These are phyloP conservation scores for Prunus mira DNA, from an alignment of 306 rosid species.

Conservation along the genomic window DNA sequence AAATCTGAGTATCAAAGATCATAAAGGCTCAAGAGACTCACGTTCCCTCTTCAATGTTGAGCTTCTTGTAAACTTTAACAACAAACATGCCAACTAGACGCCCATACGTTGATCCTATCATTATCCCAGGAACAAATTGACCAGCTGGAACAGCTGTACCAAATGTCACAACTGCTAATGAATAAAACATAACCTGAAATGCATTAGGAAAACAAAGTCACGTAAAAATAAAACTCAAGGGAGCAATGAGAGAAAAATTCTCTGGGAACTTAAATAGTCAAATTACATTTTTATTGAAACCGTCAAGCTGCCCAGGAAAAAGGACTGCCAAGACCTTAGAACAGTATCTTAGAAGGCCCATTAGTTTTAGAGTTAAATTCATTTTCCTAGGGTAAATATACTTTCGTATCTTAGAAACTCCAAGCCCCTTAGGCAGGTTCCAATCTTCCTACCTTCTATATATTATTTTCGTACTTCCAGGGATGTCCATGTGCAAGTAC, in stretches of 20 bases:
- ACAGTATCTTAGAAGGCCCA: neutral
- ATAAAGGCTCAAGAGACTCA: constrained; percentile 37
- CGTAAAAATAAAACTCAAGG: constrained; percentile 6
- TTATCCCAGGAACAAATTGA: constrained; percentile 97
- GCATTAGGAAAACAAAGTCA: constrained; percentile 21
- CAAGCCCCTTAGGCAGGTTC: neutral
- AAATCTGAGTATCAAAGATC: neutral
- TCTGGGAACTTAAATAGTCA: neutral
- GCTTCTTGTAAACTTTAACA: constrained; percentile 81
- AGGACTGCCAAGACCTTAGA: neutral
- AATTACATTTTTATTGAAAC: neutral
- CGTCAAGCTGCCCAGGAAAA: neutral
- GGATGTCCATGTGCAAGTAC: neutral
- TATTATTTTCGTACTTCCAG: neutral
- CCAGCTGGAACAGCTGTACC: constrained; percentile 98
- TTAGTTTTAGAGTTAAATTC: neutral
- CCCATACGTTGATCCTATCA: constrained; percentile 96
- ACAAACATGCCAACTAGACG: constrained; percentile 96
- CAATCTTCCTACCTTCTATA: neutral
- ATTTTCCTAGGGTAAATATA: neutral
- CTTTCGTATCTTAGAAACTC: neutral
- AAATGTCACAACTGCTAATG: constrained; percentile 87
- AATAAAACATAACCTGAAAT: constrained; percentile 89
- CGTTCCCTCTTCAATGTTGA: constrained; percentile 98
- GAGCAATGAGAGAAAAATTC: neutral